phyloP scores from a whole-genome alignment of 2,329 filamentous ascomycete species.

The Rutstroemia sp. region DNA sequence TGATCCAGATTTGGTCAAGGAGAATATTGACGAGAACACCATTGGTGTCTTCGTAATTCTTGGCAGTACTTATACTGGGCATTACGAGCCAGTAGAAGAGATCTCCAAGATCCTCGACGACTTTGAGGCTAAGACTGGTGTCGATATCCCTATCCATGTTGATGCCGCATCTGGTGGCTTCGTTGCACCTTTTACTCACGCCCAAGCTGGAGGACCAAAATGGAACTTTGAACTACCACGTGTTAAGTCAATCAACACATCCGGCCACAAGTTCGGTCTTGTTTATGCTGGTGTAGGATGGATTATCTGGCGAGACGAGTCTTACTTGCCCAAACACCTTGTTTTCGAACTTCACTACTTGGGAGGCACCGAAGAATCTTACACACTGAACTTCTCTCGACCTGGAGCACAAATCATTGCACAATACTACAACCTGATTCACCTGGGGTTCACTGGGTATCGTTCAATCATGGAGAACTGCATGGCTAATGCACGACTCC shows the following conservation, averaged over 20 bases:
- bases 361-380: conserved; percentile 63
- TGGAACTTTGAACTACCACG: conserved; percentile 57
- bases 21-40: conserved; percentile 68
- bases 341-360: conserved; percentile 64
- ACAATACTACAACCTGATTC: conserved; percentile 68
- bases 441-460: conserved; percentile 61
- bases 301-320: conserved; percentile 62
- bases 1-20: conserved; percentile 54
- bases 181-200: conserved; percentile 53
- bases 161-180: conserved; percentile 56
- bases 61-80: conserved; percentile 65
- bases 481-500: conserved; percentile 54
- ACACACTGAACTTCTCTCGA: conserved; percentile 66
- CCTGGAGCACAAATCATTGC: conserved; percentile 62
- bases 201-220: conserved; percentile 46
- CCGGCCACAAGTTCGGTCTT: conserved; percentile 55
- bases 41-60: conserved; percentile 70
- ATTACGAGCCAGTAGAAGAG: conserved; percentile 65
- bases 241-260: conserved; percentile 60
- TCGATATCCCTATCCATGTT: conserved; percentile 61
- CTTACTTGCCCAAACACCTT: conserved; percentile 57
- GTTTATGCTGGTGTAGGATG: conserved; percentile 63
- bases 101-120: conserved; percentile 58
- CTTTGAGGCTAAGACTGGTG: conserved; percentile 52
- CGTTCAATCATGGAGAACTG: conserved; percentile 59